Base-by-base conservation (phyloP, 2,329 filamentous ascomycete species). In the Penicillium freii region DNA sequence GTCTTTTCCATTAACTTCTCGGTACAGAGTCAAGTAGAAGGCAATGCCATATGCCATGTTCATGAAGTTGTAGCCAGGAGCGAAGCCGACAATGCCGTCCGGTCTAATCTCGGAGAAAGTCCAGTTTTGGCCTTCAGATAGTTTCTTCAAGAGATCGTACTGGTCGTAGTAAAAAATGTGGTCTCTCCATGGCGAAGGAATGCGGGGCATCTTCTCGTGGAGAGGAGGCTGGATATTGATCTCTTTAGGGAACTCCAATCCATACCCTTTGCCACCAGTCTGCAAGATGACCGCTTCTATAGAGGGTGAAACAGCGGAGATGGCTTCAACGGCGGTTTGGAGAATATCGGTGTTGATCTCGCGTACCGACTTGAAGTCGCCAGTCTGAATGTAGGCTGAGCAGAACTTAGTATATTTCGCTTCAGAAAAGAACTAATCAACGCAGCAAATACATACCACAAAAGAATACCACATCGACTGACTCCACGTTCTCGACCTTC, bases 261-360 rank as follows among this genome's bases (percentile, higher is more conserved):
- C 74, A 55, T 77, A 76, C 19, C 73, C 71, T 51, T 75, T 76
- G 5, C 73, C 74, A 10, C 74, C 74, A 0, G 72, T 72, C 25
- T 74, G 72, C 10, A 73, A 67, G 8, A 73, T 68, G 39, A 74
- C 52, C n/a, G 66, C 67, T 40, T 64, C 53, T 2, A 75, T 64
- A 1, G 63, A 62, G 0, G 59, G 49, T 0, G 69, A 66, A 15
- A 71, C 52, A 0, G 56, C 49, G 29, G 66, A 69, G 7, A 71
- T 49, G 7, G 71, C 68, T 33, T 67, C 67, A 3, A 76, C 65
- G 15, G 74, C 71, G 9, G 72, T 71, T 52, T 71, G 68, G 17
- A 77, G 64, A 61, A 77, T 71, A 0, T 62, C 64, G 47, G 73
- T 71, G 60, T 77, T 77, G 54, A 70, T 65, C 63, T 63, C 51